Conservation (phyloP, 2,329 filamentous ascomycete genomes). For the Coniochaeta prunicola region DNA sequence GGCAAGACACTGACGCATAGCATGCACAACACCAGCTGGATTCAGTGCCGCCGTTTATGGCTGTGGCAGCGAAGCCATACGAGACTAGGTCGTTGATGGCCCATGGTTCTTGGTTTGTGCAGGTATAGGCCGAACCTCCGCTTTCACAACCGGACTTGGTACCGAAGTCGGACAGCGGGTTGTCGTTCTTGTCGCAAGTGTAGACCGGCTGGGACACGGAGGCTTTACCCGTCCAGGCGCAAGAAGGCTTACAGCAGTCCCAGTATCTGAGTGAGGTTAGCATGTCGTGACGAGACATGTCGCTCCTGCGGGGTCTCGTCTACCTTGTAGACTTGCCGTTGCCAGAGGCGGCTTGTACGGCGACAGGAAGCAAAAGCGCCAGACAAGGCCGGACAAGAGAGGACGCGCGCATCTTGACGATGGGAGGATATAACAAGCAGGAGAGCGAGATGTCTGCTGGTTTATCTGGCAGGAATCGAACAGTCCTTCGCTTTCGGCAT, state of each 20-base stretch:
- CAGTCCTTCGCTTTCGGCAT: background rate
- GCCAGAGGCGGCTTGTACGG: constrained; percentile 12
- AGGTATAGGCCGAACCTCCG: constrained; percentile 52
- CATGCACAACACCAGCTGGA: constrained; percentile 60
- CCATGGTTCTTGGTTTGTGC: constrained; percentile 56
- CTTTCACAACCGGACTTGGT: constrained; percentile 44
- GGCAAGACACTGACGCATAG: constrained; percentile 35
- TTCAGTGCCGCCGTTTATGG: constrained; percentile 47
- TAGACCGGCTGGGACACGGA: constrained; percentile 40
- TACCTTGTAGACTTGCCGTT: constrained; percentile 15
- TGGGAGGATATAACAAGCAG: background rate
- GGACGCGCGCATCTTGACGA: constrained; percentile 11
- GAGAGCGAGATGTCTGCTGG: background rate
- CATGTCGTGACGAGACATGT: background rate
- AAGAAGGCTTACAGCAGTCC: constrained; percentile 68
- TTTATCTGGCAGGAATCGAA: background rate
- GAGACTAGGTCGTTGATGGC: constrained; percentile 49
- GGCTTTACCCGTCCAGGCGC: constrained; percentile 52
- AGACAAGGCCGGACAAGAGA: constrained; percentile 10
- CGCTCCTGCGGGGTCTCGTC: background rate
- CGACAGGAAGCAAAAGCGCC: constrained; percentile 10
- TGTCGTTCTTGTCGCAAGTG: constrained; percentile 48
- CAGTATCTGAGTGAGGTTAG: constrained; percentile 33
- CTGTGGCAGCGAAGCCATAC: constrained; percentile 59
- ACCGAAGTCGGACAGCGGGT: constrained; percentile 41